Conservation (phyloP, 495 filamentous ascomycete genomes). For the Hyaloscypha hepaticicola region DNA sequence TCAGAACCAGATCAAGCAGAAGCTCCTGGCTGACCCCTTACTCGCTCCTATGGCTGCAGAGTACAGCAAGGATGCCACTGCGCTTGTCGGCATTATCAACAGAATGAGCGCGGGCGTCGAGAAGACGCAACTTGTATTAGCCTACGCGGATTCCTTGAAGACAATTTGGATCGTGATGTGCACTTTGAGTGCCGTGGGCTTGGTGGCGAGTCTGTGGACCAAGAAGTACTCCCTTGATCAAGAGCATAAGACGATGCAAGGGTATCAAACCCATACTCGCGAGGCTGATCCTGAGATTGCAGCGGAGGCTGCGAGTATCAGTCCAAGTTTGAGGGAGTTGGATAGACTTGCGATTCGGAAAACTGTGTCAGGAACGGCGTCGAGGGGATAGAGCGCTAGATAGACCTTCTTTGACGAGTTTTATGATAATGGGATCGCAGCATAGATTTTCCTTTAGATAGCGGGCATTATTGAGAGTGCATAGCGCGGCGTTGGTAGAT, state of each 20-base stretch:
- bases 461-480: background rate
- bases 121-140: constrained; percentile 47
- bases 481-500: background rate
- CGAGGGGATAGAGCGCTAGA: background rate
- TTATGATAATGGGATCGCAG: background rate
- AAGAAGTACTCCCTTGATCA: constrained; percentile 27
- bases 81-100: constrained; percentile 59
- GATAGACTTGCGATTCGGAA: constrained; percentile 2
- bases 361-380: background rate
- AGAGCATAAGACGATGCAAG: constrained; percentile 24
- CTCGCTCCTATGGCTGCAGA: constrained; percentile 45
- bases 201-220: constrained; percentile 24
- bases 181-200: constrained; percentile 28
- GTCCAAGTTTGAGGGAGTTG: constrained; percentile 2
- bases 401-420: background rate
- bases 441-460: background rate
- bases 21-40: constrained; percentile 42
- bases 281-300: constrained; percentile 12
- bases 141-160: constrained; percentile 56
- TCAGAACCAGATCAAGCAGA: constrained; percentile 55
- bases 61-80: constrained; percentile 57
- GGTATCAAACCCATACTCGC: constrained; percentile 13
- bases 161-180: constrained; percentile 56
- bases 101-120: constrained; percentile 44
- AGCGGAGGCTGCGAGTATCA: background rate